phyloP scores from a whole-genome alignment of 2,329 filamentous ascomycete genomes.

The Chaetomiaceae sp. region DNA sequence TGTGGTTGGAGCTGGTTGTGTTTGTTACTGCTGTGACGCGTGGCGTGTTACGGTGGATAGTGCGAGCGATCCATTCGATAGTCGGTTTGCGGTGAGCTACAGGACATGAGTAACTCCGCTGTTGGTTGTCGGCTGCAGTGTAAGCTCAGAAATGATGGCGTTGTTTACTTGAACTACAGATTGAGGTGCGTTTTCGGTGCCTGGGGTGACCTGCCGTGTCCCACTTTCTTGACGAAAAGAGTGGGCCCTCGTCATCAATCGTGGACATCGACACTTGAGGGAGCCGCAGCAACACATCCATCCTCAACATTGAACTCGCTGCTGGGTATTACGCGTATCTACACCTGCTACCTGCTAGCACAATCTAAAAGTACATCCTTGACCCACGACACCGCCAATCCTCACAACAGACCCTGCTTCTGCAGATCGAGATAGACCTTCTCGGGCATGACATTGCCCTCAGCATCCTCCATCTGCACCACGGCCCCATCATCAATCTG shows the following conservation, averaged over 20 bases:
- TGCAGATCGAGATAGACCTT: constrained; percentile 95
- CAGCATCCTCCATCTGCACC: constrained; percentile 96
- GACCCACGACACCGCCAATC: neutral
- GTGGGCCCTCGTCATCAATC: neutral
- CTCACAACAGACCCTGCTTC: constrained; percentile 77
- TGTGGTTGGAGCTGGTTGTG: no score
- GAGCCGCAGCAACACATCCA: no score
- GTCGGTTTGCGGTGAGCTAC: neutral
- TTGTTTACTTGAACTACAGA: neutral
- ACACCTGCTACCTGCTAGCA: constrained; percentile 1
- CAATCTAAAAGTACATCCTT: constrained; percentile 2
- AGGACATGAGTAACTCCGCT: neutral
- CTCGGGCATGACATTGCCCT: constrained; percentile 98
- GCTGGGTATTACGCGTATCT: constrained; percentile 17
- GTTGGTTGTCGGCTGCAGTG: no score
- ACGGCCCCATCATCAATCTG: constrained; percentile 73
- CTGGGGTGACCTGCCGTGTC: neutral
- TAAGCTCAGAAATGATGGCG: neutral
- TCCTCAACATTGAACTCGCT: neutral
- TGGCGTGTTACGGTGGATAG: neutral
- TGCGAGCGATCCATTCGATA: neutral
- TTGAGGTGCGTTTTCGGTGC: neutral
- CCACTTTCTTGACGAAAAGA: neutral
- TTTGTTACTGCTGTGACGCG: no score
- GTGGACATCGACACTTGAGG: no score